A percentile compares a stretch with the other conserved stretches of the same genome.
These are phyloP conservation scores for Eucalyptus curtisii DNA, from an alignment of 345 rosid species.

Conservation along the genomic window DNA sequence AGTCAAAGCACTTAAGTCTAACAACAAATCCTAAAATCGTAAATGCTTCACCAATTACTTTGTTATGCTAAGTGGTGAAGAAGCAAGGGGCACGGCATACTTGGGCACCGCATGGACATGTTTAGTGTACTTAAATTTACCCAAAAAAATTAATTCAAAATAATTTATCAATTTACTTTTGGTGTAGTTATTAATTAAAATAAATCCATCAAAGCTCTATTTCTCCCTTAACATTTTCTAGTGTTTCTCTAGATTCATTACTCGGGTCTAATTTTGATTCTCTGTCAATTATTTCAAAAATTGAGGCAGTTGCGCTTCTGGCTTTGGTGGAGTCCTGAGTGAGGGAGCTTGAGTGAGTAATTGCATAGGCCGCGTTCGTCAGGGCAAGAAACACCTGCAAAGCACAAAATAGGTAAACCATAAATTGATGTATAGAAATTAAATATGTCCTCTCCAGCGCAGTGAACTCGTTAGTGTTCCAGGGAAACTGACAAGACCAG, in stretches of 20 bases:
- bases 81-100: too few species aligned
- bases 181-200: too few species aligned
- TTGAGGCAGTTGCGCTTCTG: too few species aligned
- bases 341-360: constrained; percentile 16
- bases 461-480: background rate
- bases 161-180: too few species aligned
- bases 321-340: too few species aligned
- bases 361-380: constrained; percentile 11
- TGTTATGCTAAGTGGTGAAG: too few species aligned
- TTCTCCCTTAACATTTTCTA: constrained; percentile 51
- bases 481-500: background rate
- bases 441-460: background rate
- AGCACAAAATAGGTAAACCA: background rate
- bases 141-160: too few species aligned
- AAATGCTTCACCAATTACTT: too few species aligned
- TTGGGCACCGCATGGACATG: too few species aligned
- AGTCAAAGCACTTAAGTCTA: too few species aligned
- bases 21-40: too few species aligned
- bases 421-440: background rate
- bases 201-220: constrained; percentile 24
- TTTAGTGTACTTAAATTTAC: too few species aligned
- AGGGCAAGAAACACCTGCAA: constrained; percentile 20
- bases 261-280: constrained; percentile 15
- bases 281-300: constrained; percentile 12
- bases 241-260: constrained; percentile 23